Evolutionary conservation across 768 basidiomycete species (phyloP).

Genomic region (Termitomyces sp.): DNA sequence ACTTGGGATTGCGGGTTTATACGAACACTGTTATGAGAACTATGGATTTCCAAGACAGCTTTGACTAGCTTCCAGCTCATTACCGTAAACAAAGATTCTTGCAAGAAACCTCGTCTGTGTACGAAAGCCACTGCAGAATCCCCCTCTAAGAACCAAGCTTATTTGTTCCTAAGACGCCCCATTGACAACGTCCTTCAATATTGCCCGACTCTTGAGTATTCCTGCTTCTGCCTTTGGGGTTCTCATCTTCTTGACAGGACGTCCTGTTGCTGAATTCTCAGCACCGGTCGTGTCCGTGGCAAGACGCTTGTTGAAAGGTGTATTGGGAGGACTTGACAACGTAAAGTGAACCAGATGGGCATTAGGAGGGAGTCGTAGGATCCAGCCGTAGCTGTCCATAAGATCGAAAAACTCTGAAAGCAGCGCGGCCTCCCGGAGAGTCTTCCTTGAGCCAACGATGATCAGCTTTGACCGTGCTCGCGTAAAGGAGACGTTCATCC

Average conservation of each 20-base stretch:
- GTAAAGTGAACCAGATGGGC: constrained; percentile 49
- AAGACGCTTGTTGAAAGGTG: constrained; percentile 19
- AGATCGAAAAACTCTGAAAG: constrained; percentile 72
- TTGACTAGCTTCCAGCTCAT: too few species aligned
- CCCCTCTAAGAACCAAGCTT: too few species aligned
- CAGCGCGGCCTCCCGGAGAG: constrained; percentile 56
- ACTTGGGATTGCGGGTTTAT: constrained; percentile 33
- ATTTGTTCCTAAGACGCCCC: not conserved
- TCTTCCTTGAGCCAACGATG: constrained; percentile 83
- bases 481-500: constrained; percentile 96
- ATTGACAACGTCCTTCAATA: constrained; percentile 47
- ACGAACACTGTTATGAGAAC: constrained; percentile 16
- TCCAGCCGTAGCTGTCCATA: constrained; percentile 71
- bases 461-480: constrained; percentile 87
- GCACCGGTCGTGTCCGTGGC: constrained; percentile 15
- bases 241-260: constrained; percentile 31
- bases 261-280: constrained; percentile 4
- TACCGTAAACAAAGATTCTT: too few species aligned
- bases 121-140: too few species aligned
- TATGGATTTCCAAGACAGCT: too few species aligned
- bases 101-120: too few species aligned
- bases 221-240: constrained; percentile 27
- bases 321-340: constrained; percentile 6
- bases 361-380: constrained; percentile 46
- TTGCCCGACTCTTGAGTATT: constrained; percentile 48